Evolutionary conservation across 805 yeast species (phyloP).

Genomic region (Saturnispora sanitii): DNA sequence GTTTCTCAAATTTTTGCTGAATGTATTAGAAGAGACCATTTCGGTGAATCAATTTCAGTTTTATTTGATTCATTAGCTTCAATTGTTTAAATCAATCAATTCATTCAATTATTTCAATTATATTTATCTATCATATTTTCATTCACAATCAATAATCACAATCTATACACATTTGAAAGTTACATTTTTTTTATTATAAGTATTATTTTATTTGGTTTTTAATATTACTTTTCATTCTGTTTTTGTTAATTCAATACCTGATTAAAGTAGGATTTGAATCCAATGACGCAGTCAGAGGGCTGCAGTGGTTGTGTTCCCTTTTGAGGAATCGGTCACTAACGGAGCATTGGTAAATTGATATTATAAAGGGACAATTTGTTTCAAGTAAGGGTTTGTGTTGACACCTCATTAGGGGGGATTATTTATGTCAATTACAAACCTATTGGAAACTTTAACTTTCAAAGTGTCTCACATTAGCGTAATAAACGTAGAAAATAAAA

Average conservation of each 20-base stretch:
- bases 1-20: conserved; percentile 95
- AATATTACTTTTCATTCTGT: conserved; percentile 6
- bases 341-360: conserved; percentile 46
- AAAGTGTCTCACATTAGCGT: conserved; percentile 3
- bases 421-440: not conserved
- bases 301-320: conserved; percentile 36
- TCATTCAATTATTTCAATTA: not conserved
- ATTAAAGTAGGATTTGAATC: conserved; percentile 15
- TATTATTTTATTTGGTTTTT: conserved; percentile 4
- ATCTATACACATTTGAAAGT: not conserved
- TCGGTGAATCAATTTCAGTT: conserved; percentile 93
- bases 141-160: not conserved
- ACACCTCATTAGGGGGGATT: not conserved
- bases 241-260: conserved; percentile 12
- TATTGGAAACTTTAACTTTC: not conserved
- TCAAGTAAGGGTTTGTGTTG: not conserved
- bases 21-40: conserved; percentile 96
- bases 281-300: conserved; percentile 47
- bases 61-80: conserved; percentile 80
- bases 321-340: conserved; percentile 37
- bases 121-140: too few relatives aligned
- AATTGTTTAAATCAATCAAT: conserved; percentile 16
- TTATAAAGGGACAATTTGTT: not conserved
- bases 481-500: too few relatives aligned
- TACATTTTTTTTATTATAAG: not conserved